phyloP scores from a whole-genome alignment of 768 basidiomycete species.

The Calvatia gigantea region DNA sequence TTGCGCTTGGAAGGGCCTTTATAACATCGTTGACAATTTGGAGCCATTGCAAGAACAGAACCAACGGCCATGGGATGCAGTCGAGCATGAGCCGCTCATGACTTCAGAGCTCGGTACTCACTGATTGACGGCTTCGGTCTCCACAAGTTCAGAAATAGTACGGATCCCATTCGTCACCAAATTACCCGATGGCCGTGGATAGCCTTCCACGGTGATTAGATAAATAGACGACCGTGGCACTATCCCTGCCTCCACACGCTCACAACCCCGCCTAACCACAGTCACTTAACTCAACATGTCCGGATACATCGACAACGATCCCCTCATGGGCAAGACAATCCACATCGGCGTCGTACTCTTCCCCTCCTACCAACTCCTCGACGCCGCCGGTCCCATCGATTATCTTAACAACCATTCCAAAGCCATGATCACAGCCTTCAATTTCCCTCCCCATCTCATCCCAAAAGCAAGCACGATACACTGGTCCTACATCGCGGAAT shows the following conservation, averaged over 20 bases:
- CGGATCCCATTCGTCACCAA: no score
- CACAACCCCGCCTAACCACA: no score
- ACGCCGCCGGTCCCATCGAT: constrained; percentile 22
- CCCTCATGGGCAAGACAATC: constrained; percentile 7
- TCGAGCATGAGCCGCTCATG: no score
- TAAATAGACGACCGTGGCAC: no score
- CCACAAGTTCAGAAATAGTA: no score
- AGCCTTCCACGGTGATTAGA: no score
- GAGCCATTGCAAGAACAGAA: background rate
- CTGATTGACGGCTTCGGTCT: no score
- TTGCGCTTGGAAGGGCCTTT: no score
- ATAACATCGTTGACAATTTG: background rate
- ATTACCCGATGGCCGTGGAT: no score
- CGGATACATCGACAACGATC: background rate
- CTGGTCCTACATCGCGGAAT: constrained; percentile 23
- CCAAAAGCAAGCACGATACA: constrained; percentile 19
- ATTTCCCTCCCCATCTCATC: constrained; percentile 8
- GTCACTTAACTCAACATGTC: background rate
- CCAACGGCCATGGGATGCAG: background rate
- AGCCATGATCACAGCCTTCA: background rate
- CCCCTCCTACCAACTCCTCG: constrained; percentile 21
- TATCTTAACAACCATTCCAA: constrained; percentile 21
- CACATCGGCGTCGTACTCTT: constrained; percentile 20
- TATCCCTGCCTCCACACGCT: no score
- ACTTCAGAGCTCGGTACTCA: no score